Base-by-base conservation (phyloP, 2,329 filamentous ascomycete genomes). In the Penicillium sclerotiorum region DNA sequence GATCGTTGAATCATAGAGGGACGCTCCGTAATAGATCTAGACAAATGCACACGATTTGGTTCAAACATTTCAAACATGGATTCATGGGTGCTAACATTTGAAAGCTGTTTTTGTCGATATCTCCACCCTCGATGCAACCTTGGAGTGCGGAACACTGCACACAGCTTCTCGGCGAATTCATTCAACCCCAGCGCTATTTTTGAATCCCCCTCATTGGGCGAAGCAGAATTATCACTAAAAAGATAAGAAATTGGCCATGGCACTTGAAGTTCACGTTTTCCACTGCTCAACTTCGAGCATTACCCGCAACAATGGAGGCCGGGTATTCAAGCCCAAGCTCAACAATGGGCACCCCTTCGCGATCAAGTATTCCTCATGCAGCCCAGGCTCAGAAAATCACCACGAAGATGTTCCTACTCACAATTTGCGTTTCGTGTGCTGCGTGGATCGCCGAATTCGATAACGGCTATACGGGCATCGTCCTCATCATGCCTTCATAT, bases 401-500 rank as follows among this genome's bases (percentile, higher is more conserved):
- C 7, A 18, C 28, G 2, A 33, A 33, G 7, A 61, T 60, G 58
- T 9, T 61, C n/a, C 52, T 52, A 2, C 36, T 61, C 3, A 55
- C 59, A 17, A 22, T 61, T 20, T 61, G 59, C 48, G 54, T 60
- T 2, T 49, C 59, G 0, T 59, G 56, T 28, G 49, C 59, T 8
- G 59, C 56, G 7, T 61, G 59, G 59, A 60, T 62, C 9, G 35
- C 53, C 6, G 63, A 62, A 22, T 64, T 64, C 17, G 61, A 64
- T 39, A 54, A 56, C 15, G 60, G 58, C 12, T 64, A 60, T 21
- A 21, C 57, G 1, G 60, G 61, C 2, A 58, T 52, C 8, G 52
- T 63, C 4, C 28, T 64, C 13, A 53, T 64, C 27, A 64, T 64
- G 61, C 58, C 57, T n/a, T 54, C 61, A n/a, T 64, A 58, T 28